Percentiles rank a stretch among this genome's conserved stretches.
These are phyloP conservation scores for Daldinia caldariorum DNA, from an alignment of 495 filamentous ascomycete species.

Conservation along the genomic window DNA sequence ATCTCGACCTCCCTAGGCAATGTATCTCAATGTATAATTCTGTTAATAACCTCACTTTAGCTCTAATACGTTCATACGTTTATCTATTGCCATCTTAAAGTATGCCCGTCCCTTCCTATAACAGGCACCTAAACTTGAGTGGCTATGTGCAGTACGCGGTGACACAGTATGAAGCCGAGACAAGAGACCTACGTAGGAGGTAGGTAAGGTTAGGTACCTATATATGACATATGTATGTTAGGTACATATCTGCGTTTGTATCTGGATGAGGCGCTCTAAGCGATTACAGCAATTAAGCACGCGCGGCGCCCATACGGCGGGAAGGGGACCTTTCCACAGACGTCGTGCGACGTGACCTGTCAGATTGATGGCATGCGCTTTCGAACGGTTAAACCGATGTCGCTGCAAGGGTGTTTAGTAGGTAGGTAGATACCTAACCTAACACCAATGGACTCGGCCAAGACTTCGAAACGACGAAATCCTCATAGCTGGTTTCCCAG, in stretches of 20 bases:
- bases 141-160: slow-evolving; percentile 5
- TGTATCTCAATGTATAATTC: not conserved
- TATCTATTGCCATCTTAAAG: not conserved
- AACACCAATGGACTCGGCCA: slow-evolving; percentile 13
- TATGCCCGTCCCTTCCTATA: not conserved
- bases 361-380: slow-evolving; percentile 49
- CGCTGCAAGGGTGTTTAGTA: slow-evolving; percentile 32
- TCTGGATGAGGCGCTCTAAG: slow-evolving; percentile 34
- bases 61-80: not conserved
- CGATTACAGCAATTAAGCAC: slow-evolving; percentile 23
- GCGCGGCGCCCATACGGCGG: slow-evolving; percentile 34
- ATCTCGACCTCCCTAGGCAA: slow-evolving; percentile 4
- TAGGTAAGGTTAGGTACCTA: no score
- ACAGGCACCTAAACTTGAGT: not conserved
- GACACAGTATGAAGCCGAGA: slow-evolving; percentile 5
- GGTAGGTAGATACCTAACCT: no score
- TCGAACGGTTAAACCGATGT: slow-evolving; percentile 36
- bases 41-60: slow-evolving; percentile 1
- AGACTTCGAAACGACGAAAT: not conserved
- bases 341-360: slow-evolving; percentile 48
- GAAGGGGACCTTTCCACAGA: slow-evolving; percentile 43
- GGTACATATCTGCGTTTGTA: slow-evolving; percentile 7
- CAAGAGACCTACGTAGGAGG: no score
- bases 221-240: not conserved
- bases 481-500: not conserved